Evolutionary conservation across 805 yeast genomes (phyloP), one percentile per base, ranked within the genome.

Genomic region (Zygotorulaspora chibaensis): DNA sequence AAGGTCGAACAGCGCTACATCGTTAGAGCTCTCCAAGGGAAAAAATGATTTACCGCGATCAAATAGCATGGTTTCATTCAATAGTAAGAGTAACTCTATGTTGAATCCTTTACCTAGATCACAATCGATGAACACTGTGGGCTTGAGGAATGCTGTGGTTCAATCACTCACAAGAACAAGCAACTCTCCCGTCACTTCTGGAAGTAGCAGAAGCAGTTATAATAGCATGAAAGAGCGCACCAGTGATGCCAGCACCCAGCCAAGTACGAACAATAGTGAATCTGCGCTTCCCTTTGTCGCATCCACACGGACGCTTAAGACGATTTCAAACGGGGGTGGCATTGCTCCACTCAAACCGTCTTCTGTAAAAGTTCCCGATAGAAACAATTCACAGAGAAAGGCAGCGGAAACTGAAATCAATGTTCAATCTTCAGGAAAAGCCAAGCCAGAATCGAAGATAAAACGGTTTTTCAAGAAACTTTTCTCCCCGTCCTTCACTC

Each of bases 401-500:
- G 9, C 29, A 16, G 9, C 16, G 8, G 20, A 36, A 6, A 18
- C n/a, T 33, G 33, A 20, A 15, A 8, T 28, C 12, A 31, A 42
- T 12, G 26, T 18, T n/a, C 27, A 11, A 18, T 8, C 28, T 10
- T 5, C 35, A 35, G 20, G 16, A 18, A 9, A 31, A 12, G 20
- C 40, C 15, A 43, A 33, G 27, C 43, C 54, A n/a, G 28, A 33
- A 16, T 49, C 52, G 5, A 43, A 45, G 12, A 13, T 54, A 8
- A 50, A 54, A 3, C 33, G 45, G 11, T 50, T 54, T 35, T 42
- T 54, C 35, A 54, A 37, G 35, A 52, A 41, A 30, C 23, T 54
- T 18, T 43, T 54, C 16, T 51, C 53, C 9, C 26, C 31, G 7
- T 35, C 43, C 11, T 41, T 25, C 18, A 3, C 30, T 1, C 20